phyloP scores from a whole-genome alignment of 1,284 basidiomycete genomes.

The Anthracocystis panici-leucophaei region DNA sequence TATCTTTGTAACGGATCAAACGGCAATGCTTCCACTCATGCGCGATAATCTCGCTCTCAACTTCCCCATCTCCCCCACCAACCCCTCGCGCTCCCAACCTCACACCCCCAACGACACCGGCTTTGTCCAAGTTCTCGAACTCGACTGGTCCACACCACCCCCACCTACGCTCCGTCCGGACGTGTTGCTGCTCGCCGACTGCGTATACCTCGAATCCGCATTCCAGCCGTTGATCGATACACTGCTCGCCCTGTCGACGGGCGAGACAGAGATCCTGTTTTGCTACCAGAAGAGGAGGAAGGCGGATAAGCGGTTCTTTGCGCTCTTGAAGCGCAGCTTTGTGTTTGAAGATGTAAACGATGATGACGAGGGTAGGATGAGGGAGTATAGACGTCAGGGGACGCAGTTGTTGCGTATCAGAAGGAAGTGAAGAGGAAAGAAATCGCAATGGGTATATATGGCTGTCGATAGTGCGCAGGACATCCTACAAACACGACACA shows the following conservation, averaged over 20 bases:
- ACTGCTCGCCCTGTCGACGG: slow-evolving; percentile 75
- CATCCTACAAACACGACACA: no score
- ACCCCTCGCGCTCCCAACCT: not conserved
- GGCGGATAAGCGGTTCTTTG: slow-evolving; percentile 92
- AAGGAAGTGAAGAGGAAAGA: slow-evolving; percentile 12
- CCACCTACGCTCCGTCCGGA: slow-evolving; percentile 72
- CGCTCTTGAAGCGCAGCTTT: slow-evolving; percentile 83
- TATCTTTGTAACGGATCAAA: slow-evolving; percentile 88
- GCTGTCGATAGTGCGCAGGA: no score
- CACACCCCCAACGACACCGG: not conserved
- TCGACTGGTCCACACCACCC: slow-evolving; percentile 58
- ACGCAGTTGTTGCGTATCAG: slow-evolving; percentile 52
- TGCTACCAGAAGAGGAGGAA: slow-evolving; percentile 94
- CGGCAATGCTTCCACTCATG: slow-evolving; percentile 71
- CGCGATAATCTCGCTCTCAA: slow-evolving; percentile 58
- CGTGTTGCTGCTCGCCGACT: slow-evolving; percentile 76
- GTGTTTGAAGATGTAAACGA: slow-evolving; percentile 77
- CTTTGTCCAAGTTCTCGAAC: slow-evolving; percentile 12
- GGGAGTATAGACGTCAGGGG: slow-evolving; percentile 57
- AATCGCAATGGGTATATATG: slow-evolving; percentile 28
- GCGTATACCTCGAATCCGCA: slow-evolving; percentile 89
- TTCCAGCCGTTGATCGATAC: slow-evolving; percentile 89
- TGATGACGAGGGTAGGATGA: slow-evolving; percentile 48
- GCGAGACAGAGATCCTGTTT: slow-evolving; percentile 75
- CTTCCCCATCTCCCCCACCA: slow-evolving; percentile 6